Evolutionary conservation across 441 rosid genomes (phyloP).

Genomic region (Pelargonium fulgidum): DNA sequence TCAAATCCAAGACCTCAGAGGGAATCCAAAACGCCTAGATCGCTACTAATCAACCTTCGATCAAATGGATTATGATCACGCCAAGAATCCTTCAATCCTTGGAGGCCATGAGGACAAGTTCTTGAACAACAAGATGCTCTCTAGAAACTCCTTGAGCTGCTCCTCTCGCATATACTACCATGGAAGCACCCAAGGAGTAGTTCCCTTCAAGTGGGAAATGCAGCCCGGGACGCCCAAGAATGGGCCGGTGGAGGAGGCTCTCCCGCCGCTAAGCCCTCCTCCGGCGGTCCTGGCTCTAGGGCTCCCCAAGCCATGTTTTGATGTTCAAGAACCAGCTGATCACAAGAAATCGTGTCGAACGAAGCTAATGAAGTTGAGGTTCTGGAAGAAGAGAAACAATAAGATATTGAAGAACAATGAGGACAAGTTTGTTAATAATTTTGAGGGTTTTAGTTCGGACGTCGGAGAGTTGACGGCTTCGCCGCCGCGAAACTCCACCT

Average conservation of each 20-base stretch:
- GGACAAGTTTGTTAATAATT: too few relatives aligned
- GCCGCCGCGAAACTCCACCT: neutral
- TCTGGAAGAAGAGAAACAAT: neutral
- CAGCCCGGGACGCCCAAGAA: neutral
- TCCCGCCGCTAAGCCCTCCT: neutral
- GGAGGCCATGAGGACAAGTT: too few relatives aligned
- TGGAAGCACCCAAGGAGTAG: neutral
- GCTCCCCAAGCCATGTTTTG: neutral
- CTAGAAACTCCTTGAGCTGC: too few relatives aligned
- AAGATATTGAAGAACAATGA: too few relatives aligned
- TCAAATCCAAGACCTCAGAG: too few relatives aligned
- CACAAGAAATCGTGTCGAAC: neutral
- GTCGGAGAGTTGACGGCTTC: too few relatives aligned
- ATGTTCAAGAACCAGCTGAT: neutral
- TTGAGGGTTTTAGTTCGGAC: neutral
- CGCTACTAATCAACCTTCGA: too few relatives aligned
- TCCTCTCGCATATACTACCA: too few relatives aligned
- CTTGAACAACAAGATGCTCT: too few relatives aligned
- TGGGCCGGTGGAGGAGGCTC: neutral
- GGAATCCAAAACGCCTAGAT: too few relatives aligned
- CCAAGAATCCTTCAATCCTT: too few relatives aligned
- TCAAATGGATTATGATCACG: too few relatives aligned
- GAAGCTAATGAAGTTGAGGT: neutral
- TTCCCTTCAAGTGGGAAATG: neutral
- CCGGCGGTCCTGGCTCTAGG: neutral